Conservation (phyloP, 78 protist species). For the Salpingoeca rosetta region DNA sequence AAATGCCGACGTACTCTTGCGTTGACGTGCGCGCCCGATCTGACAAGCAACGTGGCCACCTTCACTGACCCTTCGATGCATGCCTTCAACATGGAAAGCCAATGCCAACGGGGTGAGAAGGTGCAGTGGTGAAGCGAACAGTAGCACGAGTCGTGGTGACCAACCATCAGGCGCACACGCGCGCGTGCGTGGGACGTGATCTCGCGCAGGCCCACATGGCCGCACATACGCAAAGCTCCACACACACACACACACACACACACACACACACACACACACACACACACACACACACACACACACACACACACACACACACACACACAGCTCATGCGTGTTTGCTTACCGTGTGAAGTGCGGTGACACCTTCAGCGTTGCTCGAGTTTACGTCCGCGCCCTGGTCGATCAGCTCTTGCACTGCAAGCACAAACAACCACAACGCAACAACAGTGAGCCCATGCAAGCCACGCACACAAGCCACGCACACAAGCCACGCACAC, state of each 20-base stretch:
- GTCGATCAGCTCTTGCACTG: background rate
- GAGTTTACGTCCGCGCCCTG: background rate
- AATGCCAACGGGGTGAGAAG: background rate
- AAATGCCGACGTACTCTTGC: background rate
- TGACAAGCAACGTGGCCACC: background rate
- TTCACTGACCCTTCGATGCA: background rate
- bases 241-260: too few relatives aligned
- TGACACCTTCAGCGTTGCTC: background rate
- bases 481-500: too few relatives aligned
- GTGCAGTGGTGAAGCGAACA: background rate
- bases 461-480: too few relatives aligned
- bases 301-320: too few relatives aligned
- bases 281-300: too few relatives aligned
- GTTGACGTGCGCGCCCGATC: background rate
- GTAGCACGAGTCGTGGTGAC: background rate
- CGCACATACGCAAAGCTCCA: too few relatives aligned
- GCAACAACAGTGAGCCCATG: too few relatives aligned
- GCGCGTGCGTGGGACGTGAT: too few relatives aligned
- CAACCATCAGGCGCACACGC: background rate
- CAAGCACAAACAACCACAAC: too few relatives aligned
- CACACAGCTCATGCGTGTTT: too few relatives aligned
- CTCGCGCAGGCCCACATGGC: too few relatives aligned
- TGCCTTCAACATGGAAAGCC: background rate
- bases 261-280: too few relatives aligned
- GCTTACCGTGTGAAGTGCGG: background rate